Evolutionary conservation across 805 yeast genomes (phyloP), one percentile per base, ranked within the genome.

Genomic region (Nakazawaea peltata): DNA sequence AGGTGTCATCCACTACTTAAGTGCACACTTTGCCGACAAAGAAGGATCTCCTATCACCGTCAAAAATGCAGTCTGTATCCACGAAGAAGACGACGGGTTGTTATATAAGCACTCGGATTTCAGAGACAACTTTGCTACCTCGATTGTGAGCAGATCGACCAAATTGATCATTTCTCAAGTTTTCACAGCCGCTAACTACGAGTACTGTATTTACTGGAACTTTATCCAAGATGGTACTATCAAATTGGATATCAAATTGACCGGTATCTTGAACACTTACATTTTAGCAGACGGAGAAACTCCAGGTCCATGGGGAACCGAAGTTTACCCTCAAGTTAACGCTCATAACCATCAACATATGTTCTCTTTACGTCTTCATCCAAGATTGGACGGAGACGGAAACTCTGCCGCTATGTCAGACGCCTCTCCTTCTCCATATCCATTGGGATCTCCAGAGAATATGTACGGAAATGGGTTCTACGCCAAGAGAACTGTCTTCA

Each of bases 341-440:
- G 94, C 94, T 28, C 90, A 82, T 63, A 81, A 82, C 59, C 94
- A 82, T 61, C 94, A 83, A 68, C 92, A 82, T 62, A 60, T 82
- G 62, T 82, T 82, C 58, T 71, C 85, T 14, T 65, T 82, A 46
- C 72, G 94, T 66, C 54, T 82, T 45, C 83, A 83, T 53, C 90
- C 94, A 46, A 72, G 86, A 67, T 62, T 82, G 42, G 92, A 82
- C 46, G 92, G 92, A 50, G 82, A 77, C 43, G 74, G 74, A 46
- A 83, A 82, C 65, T 77, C 88, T 34, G 81, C 77, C 37, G 81
- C 81, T 26, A 67, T 67, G 40, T 64, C 73, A 27, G 90, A 82
- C 52, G 87, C 82, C 35, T 56, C 59, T 31, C 59, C 78, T 3
- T 69, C 80, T 30, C 76, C 77, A 27, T 57, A 53, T 42, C 77